phyloP scores from a whole-genome alignment of 176 grass and related monocot genomes.

The Echinochloa phyllopogon region DNA sequence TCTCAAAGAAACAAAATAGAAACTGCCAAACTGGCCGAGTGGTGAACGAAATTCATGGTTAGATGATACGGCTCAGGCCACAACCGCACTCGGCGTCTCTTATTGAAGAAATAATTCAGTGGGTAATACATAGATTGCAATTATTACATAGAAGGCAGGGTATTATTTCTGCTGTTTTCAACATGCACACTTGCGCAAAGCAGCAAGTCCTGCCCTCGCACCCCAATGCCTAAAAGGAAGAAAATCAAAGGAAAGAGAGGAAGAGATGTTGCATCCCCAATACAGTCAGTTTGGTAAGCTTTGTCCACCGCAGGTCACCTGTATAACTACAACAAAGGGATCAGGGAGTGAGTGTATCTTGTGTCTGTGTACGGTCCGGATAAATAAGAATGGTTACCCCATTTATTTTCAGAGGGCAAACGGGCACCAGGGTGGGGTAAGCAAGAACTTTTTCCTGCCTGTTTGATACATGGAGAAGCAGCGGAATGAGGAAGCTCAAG shows the following conservation, averaged over 20 bases:
- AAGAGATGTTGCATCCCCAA: conserved; percentile 23
- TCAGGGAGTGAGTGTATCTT: conserved; percentile 44
- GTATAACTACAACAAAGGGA: conserved; percentile 53
- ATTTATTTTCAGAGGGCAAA: conserved; percentile 59
- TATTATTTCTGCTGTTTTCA: conserved; percentile 44
- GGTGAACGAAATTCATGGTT: not conserved
- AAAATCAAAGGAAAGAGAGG: not conserved
- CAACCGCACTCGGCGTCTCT: not conserved
- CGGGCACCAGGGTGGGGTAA: conserved; percentile 42
- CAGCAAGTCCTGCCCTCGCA: conserved; percentile 41
- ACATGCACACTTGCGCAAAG: conserved; percentile 45
- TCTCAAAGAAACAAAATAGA: not conserved
- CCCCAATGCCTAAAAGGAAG: conserved; percentile 34
- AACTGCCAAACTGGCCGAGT: not conserved
- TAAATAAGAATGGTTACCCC: conserved; percentile 50
- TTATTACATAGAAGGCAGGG: conserved; percentile 39
- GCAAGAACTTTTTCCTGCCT: conserved; percentile 64
- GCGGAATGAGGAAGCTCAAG: conserved; percentile 44
- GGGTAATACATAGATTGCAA: conserved; percentile 30
- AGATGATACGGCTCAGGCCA: not conserved
- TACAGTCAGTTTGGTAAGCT: conserved; percentile 50
- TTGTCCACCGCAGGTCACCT: conserved; percentile 37
- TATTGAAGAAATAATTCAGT: conserved; percentile 36
- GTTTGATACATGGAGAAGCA: conserved; percentile 53
- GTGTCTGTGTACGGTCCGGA: conserved; percentile 41